Base-by-base conservation (phyloP, 768 basidiomycete species). In the Kwoniella sp. region DNA sequence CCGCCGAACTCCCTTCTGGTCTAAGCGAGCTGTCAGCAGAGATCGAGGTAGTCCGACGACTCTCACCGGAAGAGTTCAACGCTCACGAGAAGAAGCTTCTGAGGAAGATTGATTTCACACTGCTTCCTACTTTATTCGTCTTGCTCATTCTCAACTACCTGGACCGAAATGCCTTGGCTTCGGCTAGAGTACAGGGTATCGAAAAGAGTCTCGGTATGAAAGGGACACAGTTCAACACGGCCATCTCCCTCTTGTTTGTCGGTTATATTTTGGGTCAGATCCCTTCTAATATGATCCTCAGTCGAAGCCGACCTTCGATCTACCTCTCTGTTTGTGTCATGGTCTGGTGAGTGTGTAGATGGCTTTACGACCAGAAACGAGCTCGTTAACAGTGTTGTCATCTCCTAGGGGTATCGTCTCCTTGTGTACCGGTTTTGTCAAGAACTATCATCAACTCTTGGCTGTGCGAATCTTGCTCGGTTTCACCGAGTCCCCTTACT, bases 201-300 rank as follows among this genome's bases (percentile, higher is more conserved):
- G 69, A 67, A 44, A 57, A 40, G 15, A 72, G 72, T 64, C 61
- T 78, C n/a, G 26, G 58, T 21, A 36, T 78, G 47, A 63, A 63
- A 9, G 67, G 63, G 3, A 58, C 55, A 15, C 58, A 78, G 22
- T 76, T 70, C 54, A 65, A 67, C 56, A 36, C 65, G 9, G 66
- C 69, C n/a, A 63, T 77, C 12, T 48, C 60, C 22, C 49, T 79
- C 24, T 68, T 79, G 46, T 79, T 79, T 59, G 68, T 71, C 22
- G 71, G 67, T 25, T 77, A 77, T 51, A 66, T 71, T 27, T 50
- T 68, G n/a, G 64, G 68, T 25, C 71, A 77, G 51, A 66, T 75
- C 36, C 75, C 73, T 13, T 73, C 71, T 36, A 78, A 76, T 60
- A 56, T 72, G 50, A 72, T 78, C 30, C 48, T 73, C 7, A 56